Evolutionary conservation across 1,139 yeast genomes (phyloP), one percentile per base, ranked within the genome.

Genomic region (Sugiyamaella grinbergsii): DNA sequence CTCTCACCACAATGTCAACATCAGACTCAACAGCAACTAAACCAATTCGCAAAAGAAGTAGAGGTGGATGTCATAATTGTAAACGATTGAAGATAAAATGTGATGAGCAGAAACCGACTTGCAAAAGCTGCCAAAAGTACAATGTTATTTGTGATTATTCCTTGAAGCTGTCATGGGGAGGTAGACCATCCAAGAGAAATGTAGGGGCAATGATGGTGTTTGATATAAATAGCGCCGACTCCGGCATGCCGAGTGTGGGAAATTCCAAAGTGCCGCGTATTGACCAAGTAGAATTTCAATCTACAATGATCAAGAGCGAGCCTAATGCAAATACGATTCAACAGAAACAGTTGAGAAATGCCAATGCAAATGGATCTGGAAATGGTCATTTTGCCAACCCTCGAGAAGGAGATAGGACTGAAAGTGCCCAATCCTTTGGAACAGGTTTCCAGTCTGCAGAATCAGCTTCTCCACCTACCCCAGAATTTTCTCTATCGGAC

Each of bases 141-240:
- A 67, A 70, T n/a, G 58, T 70, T 8, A 56, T 64, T 1, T 86
- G 95, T 67, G 91, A 85, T 60, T 86, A 86, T 61, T 72, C 84
- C 2, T 61, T 85, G 22, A 80, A 76, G 56, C 70, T 86, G 37
- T 79, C 82, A 0, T 86, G 95, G 95, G 93, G 91, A 19, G 93
- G 93, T 0, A 66, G 91, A 47, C 89, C 88, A 0, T 81, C 73
- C 55, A 72, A 74, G 44, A 70, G 20, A 13, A 33, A 33, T 29
- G 34, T 24, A 1, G 38, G 40, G 10, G 20, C 38, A 10, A 33
- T 33, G 47, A 33, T 31, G 22, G 39, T 42, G 15, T 6, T 42
- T 33, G 37, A 32, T 31, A 7, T 29, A 18, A 31, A 13, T n/a
- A 32, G 31, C n/a, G 15, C 11, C 23, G 39, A 18, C 15, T 15